Evolutionary conservation across 1,139 yeast genomes (phyloP).

Genomic region (Debaryomyces fabryi): DNA sequence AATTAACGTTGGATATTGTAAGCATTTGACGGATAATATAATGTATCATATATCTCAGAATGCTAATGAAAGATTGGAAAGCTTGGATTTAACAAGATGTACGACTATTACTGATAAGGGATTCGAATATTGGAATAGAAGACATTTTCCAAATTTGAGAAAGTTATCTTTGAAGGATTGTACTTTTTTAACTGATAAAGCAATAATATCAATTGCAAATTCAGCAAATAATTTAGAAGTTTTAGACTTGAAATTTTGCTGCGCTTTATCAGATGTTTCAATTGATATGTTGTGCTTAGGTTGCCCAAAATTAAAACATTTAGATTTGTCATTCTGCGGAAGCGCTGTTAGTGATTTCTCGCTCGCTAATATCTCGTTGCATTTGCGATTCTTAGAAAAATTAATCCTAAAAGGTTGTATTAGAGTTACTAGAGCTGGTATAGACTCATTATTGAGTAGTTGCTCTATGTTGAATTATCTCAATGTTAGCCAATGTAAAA

Average conservation of each 20-base stretch:
- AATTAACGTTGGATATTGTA: slow-evolving; percentile 69
- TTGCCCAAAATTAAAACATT: slow-evolving; percentile 53
- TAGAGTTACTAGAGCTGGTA: slow-evolving; percentile 74
- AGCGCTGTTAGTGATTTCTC: slow-evolving; percentile 78
- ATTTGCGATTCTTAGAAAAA: slow-evolving; percentile 47
- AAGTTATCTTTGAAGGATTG: slow-evolving; percentile 67
- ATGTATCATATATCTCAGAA: slow-evolving; percentile 65
- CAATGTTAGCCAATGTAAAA: slow-evolving; percentile 70
- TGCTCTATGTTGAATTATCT: slow-evolving; percentile 55
- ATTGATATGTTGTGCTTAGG: slow-evolving; percentile 67
- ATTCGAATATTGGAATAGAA: slow-evolving; percentile 63
- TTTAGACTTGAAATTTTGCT: slow-evolving; percentile 70
- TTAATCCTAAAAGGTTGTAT: slow-evolving; percentile 68
- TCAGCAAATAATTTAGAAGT: slow-evolving; percentile 60
- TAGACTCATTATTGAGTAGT: slow-evolving; percentile 63
- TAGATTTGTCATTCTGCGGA: slow-evolving; percentile 75
- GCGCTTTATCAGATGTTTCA: slow-evolving; percentile 70
- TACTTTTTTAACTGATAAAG: slow-evolving; percentile 67
- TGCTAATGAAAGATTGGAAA: slow-evolving; percentile 56
- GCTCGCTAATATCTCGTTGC: slow-evolving; percentile 61
- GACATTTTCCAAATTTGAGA: slow-evolving; percentile 54
- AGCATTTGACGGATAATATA: slow-evolving; percentile 67
- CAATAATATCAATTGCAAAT: slow-evolving; percentile 63
- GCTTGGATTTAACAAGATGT: slow-evolving; percentile 69
- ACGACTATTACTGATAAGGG: slow-evolving; percentile 79